Base-by-base conservation (phyloP, 2,329 filamentous ascomycete genomes). In the Hypoxylon sp. region DNA sequence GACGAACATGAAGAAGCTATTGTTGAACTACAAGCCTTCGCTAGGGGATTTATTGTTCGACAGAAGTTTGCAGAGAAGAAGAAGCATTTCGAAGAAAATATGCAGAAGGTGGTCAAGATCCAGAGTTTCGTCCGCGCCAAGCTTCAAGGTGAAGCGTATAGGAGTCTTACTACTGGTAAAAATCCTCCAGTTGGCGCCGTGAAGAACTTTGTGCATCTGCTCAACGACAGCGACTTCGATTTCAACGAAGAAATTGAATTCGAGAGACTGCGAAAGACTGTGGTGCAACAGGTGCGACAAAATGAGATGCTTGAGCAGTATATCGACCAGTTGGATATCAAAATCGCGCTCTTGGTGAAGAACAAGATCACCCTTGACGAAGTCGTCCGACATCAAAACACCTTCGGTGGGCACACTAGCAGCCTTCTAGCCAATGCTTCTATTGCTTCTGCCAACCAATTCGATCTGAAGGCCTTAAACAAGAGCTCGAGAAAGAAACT, bases 361-460 rank as follows among this genome's bases (percentile, higher is more conserved):
- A 99, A 99, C 87, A 99, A 99, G 81, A 99, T 99, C 76, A 98
- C 96, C 0, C 86, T 99, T 3, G 96, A 99, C 77, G 97, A 99
- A 81, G 96, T 99, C 29, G 93, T 99, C 61, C 93, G 94, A 75
- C 96, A 98, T 78, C 96, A 99, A 77, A 95, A 92, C 83, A 97
- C 97, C 79, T 98, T 96, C 75, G 96, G 96, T 62, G 94, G 95
- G 1, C 92, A 96, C 75, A 91, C 94, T 21, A 92, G 94, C 70
- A 92, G 89, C 66, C 87, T 98, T 31, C 85, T 99, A 53, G 92
- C 93, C 64, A 98, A 96, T 81, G 92, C 89, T n/a, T 90, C 94
- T 55, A 94, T 97, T 68, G 89, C 91, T 1, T 97, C 93, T 1
- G 90, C 92, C 67, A 97, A 98, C 79, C 94, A 96, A 6, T 97